Evolutionary conservation across 768 basidiomycete species (phyloP), one percentile per base, ranked within the genome.

Genomic region (Tylopilus cervinicoccineus): DNA sequence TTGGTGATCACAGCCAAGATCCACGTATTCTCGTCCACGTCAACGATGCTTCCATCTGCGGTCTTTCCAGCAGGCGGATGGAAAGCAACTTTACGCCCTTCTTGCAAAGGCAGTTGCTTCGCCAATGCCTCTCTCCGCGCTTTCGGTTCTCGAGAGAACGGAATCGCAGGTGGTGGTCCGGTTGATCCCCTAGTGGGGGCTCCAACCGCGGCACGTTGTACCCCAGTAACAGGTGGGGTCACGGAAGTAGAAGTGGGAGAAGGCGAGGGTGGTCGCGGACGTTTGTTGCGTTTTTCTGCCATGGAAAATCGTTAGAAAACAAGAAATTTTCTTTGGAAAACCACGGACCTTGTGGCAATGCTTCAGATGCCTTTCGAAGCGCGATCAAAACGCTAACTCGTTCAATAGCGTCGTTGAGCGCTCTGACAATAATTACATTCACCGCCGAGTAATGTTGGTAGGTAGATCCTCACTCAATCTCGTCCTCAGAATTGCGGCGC

Each of bases 61-160:
- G 71, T 71, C 61, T 84, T 83, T 34, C 76, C 80, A 5, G 75
- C 66, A 28, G 82, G 80, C 5, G 83, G 83, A 64, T 85, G 86
- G 58, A 90, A 92, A 1, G 86, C 90, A 11, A 93, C 88, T 57
- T 84, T 89, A 47, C 90, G 76, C 17, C 84, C 84, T 60, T 80
- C 76, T 56, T 81, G 81, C 16, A 92, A 71, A 10, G 86, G 85
- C 3, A 85, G 69, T 50, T 86, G 87, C 48, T 72, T 78, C 16
- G 73, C 65, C 5, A 83, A 60, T 2, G 76, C 77, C 55, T 89
- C 83, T 53, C 82, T 76, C 37, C 86, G 76, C 9, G 78, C 70
- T 61, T 84, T 88, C 9, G 81, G 74, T 45, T 88, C 87, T 33
- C 86, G 79, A 5, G 81, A 75, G 57, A 78, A 80, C 0, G 79